These are phyloP conservation scores for Beauveria asiatica DNA, from an alignment of 2,329 filamentous ascomycete species.

Conservation along the genomic window DNA sequence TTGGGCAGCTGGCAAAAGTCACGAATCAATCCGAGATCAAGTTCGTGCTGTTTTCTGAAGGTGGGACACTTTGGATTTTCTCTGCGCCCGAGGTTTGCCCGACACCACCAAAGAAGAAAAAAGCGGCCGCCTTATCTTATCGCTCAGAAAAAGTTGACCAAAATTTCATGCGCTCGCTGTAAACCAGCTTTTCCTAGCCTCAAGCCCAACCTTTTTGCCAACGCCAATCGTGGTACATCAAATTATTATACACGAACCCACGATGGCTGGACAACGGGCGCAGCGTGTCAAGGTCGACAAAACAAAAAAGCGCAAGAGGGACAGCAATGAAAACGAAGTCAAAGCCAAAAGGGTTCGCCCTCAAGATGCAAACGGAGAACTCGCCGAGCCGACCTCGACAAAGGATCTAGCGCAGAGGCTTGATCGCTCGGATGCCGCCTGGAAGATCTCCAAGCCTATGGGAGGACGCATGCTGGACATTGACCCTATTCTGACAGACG, in stretches of 20 bases:
- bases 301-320: conserved; percentile 40
- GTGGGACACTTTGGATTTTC: conserved; percentile 3
- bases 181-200: conserved; percentile 12
- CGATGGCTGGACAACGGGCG: conserved; percentile 28
- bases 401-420: conserved; percentile 21
- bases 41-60: not conserved
- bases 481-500: conserved; percentile 52
- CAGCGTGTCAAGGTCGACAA: conserved; percentile 26
- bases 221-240: not conserved
- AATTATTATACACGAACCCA: conserved; percentile 5
- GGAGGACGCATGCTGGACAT: conserved; percentile 57
- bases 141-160: conserved; percentile 31
- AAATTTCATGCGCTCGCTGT: conserved; percentile 27
- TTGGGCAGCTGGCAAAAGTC: not conserved
- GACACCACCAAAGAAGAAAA: conserved; percentile 10
- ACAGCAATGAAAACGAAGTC: conserved; percentile 32
- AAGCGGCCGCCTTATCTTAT: conserved; percentile 30
- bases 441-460: conserved; percentile 56
- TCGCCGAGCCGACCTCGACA: conserved; percentile 14
- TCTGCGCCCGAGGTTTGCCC: conserved; percentile 23
- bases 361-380: conserved; percentile 18
- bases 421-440: conserved; percentile 30
- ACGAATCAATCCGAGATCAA: not conserved
- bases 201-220: conserved; percentile 2
- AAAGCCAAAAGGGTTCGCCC: conserved; percentile 33